A percentile compares a stretch with the other conserved stretches of the same genome.
Evolutionary conservation across 805 yeast genomes (phyloP).

Genomic region (Teunomyces panamensis): DNA sequence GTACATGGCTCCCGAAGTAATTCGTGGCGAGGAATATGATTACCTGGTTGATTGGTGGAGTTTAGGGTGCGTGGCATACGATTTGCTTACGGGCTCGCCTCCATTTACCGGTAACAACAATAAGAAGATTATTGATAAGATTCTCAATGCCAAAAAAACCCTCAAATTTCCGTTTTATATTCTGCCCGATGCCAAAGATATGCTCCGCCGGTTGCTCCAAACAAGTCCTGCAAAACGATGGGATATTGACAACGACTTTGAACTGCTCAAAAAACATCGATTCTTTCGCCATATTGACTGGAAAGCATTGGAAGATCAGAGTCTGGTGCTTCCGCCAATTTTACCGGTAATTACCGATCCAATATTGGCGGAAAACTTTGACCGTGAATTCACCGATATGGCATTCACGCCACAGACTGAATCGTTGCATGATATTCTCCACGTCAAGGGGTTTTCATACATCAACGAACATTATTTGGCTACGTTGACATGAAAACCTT

Average conservation of each 20-base stretch:
- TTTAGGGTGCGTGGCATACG: conserved; percentile 43
- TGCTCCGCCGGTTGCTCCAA: conserved; percentile 35
- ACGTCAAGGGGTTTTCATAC: conserved; percentile 41
- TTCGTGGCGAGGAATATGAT: conserved; percentile 39
- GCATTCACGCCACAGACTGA: conserved; percentile 27
- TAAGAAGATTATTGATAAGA: conserved; percentile 38
- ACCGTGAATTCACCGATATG: conserved; percentile 42
- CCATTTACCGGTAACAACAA: conserved; percentile 44
- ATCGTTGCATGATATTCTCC: conserved; percentile 27
- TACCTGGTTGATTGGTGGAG: conserved; percentile 49
- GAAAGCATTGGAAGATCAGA: conserved; percentile 26
- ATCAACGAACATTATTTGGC: conserved; percentile 36
- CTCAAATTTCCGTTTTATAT: conserved; percentile 40
- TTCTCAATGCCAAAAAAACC: conserved; percentile 28
- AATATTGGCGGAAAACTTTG: conserved; percentile 43
- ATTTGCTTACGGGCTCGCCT: conserved; percentile 43
- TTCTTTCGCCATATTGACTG: conserved; percentile 40
- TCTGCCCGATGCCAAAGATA: conserved; percentile 41
- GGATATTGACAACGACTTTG: conserved; percentile 36
- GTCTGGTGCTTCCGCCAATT: conserved; percentile 35
- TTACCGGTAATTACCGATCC: conserved; percentile 44
- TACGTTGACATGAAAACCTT: not conserved
- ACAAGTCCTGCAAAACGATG: conserved; percentile 36
- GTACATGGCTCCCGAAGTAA: conserved; percentile 48
- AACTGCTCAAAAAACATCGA: conserved; percentile 31